Conservation (phyloP, 2,329 filamentous ascomycete genomes). For the Diaporthe citri region DNA sequence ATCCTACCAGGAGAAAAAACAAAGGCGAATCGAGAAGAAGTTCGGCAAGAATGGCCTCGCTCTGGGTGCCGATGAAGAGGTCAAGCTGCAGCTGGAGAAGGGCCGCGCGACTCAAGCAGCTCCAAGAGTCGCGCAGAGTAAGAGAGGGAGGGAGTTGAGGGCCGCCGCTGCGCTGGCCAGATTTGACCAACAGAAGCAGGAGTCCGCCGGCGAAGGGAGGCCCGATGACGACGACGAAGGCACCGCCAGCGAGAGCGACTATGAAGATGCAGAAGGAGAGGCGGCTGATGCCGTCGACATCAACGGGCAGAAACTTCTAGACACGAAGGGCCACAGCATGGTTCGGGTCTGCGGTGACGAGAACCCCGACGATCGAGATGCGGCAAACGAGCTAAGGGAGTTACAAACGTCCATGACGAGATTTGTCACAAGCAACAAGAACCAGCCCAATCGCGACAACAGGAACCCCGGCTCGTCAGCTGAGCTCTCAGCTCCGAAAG, state of each 20-base stretch:
- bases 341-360: constrained; percentile 83
- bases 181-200: constrained; percentile 72
- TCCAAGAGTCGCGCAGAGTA: constrained; percentile 80
- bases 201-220: constrained; percentile 54
- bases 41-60: constrained; percentile 79
- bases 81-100: constrained; percentile 75
- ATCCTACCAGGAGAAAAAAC: constrained; percentile 79
- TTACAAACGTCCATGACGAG: constrained; percentile 60
- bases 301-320: constrained; percentile 73
- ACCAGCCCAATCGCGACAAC: constrained; percentile 11
- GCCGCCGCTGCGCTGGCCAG: constrained; percentile 82
- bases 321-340: constrained; percentile 75
- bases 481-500: neutral
- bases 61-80: constrained; percentile 76
- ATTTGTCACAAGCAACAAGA: constrained; percentile 30
- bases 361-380: constrained; percentile 66
- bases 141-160: constrained; percentile 79
- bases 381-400: constrained; percentile 75
- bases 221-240: constrained; percentile 52
- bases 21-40: constrained; percentile 79
- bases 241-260: constrained; percentile 56
- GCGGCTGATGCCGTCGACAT: constrained; percentile 71
- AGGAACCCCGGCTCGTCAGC: neutral
- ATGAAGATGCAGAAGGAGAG: constrained; percentile 54
- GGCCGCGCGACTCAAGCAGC: constrained; percentile 73